Conservation (phyloP, 2,329 filamentous ascomycete genomes). For the Colletotrichum echinochloae region DNA sequence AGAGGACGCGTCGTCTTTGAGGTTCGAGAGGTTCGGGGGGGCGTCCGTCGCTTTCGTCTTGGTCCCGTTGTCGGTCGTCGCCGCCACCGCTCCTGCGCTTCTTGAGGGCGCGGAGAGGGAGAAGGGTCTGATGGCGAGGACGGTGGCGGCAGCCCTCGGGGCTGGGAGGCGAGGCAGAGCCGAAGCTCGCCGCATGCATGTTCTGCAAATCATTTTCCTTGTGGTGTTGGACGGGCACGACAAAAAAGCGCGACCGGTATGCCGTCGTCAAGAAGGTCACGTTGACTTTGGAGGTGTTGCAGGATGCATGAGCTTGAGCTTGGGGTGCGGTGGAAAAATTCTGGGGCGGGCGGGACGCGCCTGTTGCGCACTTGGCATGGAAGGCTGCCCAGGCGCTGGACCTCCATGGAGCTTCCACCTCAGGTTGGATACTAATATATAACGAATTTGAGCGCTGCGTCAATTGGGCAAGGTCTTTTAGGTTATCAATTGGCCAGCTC, state of each 20-base stretch:
- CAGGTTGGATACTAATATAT: not conserved
- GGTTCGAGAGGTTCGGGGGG: conserved; percentile 49
- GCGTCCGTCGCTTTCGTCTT: conserved; percentile 48
- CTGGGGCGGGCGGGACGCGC: conserved; percentile 41
- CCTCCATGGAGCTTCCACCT: conserved; percentile 9
- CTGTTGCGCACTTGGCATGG: conserved; percentile 32
- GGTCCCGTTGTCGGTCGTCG: conserved; percentile 44
- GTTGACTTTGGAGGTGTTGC: conserved; percentile 27
- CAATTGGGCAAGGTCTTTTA: not conserved
- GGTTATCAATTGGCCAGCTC: not conserved
- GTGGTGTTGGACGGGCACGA: not conserved
- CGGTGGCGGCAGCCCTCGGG: conserved; percentile 36
- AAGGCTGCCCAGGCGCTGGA: not conserved
- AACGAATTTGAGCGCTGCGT: not conserved
- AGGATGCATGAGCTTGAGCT: conserved; percentile 34
- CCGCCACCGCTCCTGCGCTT: conserved; percentile 24
- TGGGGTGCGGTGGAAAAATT: conserved; percentile 40
- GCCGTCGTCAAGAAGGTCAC: conserved; percentile 7
- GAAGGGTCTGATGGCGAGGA: conserved; percentile 52
- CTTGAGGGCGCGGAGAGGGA: conserved; percentile 50
- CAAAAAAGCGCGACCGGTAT: not conserved
- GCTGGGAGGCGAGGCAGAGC: conserved; percentile 46
- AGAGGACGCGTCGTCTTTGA: conserved; percentile 44
- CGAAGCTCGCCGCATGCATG: conserved; percentile 63
- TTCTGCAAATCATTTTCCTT: conserved; percentile 54